Evolutionary conservation across 306 rosid genomes (phyloP).

Genomic region (Luffa acutangula): DNA sequence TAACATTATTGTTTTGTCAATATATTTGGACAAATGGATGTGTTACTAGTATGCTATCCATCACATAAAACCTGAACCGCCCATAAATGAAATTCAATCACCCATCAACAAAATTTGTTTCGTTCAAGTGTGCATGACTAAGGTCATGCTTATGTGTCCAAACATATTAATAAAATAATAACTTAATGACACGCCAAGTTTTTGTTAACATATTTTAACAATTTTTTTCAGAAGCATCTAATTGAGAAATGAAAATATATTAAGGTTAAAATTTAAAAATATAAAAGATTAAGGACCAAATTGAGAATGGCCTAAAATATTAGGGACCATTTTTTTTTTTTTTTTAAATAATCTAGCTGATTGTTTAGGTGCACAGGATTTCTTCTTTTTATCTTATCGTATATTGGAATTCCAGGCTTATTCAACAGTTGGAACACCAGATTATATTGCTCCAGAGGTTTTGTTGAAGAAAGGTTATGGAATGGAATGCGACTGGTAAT

Average conservation of each 20-base stretch:
- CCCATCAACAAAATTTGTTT: background rate
- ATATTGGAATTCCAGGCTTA: conserved; percentile 65
- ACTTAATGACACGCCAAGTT: background rate
- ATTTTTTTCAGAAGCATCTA: background rate
- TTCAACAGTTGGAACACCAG: conserved; percentile 99
- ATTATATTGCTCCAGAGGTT: conserved; percentile 99
- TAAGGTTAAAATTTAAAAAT: background rate
- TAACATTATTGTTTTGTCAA: background rate
- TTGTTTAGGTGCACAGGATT: background rate
- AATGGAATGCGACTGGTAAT: conserved; percentile 99
- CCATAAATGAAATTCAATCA: background rate
- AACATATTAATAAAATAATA: background rate
- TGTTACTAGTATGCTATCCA: background rate
- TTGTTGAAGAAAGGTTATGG: conserved; percentile 93
- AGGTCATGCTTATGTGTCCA: background rate
- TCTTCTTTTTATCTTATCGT: conserved; percentile 12
- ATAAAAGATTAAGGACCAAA: background rate
- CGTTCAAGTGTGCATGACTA: background rate
- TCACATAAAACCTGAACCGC: background rate
- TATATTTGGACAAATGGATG: background rate
- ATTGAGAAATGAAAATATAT: background rate
- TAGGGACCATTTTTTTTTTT: background rate
- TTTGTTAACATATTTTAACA: background rate
- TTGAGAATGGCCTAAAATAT: background rate
- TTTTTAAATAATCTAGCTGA: background rate